A percentile compares a stretch with the other conserved stretches of the same genome.
These are phyloP conservation scores for Nissolia schottii DNA, from an alignment of 306 rosid species.

Conservation along the genomic window DNA sequence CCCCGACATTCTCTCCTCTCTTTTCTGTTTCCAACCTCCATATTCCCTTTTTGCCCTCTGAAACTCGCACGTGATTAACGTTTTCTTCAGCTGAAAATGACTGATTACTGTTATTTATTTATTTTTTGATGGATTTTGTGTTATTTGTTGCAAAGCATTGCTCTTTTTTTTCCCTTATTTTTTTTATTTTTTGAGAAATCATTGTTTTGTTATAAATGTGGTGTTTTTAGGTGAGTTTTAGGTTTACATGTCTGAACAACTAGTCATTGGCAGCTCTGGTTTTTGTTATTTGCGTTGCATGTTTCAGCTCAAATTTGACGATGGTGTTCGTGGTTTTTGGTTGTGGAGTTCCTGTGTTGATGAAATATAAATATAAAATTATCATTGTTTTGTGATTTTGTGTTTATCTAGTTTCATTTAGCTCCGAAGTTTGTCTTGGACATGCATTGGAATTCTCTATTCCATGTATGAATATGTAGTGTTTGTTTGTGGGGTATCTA, in stretches of 20 bases:
- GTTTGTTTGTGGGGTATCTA: not conserved
- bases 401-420: not conserved
- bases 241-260: not conserved
- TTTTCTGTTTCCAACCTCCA: not conserved
- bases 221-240: constrained; percentile 9
- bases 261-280: not conserved
- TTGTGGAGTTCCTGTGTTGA: not conserved
- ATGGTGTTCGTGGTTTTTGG: not conserved
- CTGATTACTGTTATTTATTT: not conserved
- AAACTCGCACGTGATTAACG: not conserved
- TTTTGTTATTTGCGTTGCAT: not conserved
- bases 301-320: not conserved
- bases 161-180: not conserved
- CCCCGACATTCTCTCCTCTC: not conserved
- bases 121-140: not conserved
- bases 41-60: not conserved
- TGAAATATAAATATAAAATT: not conserved
- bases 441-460: not conserved
- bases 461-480: not conserved
- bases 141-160: not conserved
- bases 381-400: not conserved
- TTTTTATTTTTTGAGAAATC: not conserved
- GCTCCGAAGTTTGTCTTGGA: not conserved
- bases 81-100: not conserved
- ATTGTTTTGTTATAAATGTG: not conserved